phyloP scores from a whole-genome alignment of 2,329 filamentous ascomycete species.

The Nemania serpens region DNA sequence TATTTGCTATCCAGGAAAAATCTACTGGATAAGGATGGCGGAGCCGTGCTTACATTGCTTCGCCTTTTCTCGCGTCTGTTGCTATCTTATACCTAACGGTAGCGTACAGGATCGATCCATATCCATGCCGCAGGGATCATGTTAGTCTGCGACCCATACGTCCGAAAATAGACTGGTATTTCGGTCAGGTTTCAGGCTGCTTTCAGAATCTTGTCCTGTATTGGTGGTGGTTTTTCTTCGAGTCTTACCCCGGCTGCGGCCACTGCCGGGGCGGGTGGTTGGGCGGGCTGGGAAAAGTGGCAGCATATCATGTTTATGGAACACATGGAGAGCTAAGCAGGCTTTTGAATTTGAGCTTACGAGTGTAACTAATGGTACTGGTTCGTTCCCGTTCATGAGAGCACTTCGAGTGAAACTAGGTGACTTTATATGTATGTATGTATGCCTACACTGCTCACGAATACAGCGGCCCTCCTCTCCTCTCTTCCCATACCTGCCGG shows the following conservation, averaged over 20 bases:
- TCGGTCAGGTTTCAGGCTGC: conserved; percentile 39
- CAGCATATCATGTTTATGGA: conserved; percentile 32
- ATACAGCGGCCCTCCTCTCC: neutral
- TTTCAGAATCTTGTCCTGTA: conserved; percentile 43
- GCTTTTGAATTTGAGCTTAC: conserved; percentile 31
- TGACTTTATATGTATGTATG: conserved; percentile 37
- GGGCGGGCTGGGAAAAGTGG: conserved; percentile 30
- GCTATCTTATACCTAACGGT: conserved; percentile 13
- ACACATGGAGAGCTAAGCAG: conserved; percentile 29
- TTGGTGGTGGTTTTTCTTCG: conserved; percentile 43
- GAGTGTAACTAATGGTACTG: conserved; percentile 31
- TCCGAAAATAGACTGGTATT: conserved; percentile 43
- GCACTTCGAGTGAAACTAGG: conserved; percentile 33
- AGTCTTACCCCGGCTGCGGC: conserved; percentile 35
- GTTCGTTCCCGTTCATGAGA: conserved; percentile 28
- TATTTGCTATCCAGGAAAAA: conserved; percentile 20
- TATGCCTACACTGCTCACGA: conserved; percentile 26
- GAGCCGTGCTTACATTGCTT: conserved; percentile 19
- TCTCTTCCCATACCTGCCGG: neutral
- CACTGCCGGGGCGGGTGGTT: conserved; percentile 28
- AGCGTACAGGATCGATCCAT: conserved; percentile 32
- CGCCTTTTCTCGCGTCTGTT: conserved; percentile 15
- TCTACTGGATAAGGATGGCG: conserved; percentile 13
- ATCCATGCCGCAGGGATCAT: conserved; percentile 40
- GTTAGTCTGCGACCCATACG: conserved; percentile 31